These are phyloP conservation scores for Aspergillus conjunctus DNA, from an alignment of 495 filamentous ascomycete genomes.

Conservation along the genomic window DNA sequence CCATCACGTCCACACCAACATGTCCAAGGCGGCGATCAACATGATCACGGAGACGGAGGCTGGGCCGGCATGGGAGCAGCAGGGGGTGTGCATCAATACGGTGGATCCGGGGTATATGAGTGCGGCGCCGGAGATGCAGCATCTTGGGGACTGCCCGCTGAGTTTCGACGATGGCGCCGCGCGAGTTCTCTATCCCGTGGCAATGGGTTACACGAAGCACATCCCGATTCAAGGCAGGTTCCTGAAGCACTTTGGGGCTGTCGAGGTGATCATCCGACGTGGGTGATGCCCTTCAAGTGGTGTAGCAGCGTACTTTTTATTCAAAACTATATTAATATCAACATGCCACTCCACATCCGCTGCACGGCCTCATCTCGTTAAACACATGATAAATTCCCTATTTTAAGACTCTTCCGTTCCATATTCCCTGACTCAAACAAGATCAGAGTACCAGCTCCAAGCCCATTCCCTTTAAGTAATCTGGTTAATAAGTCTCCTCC, in stretches of 20 bases:
- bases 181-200: slow-evolving; percentile 50
- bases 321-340: neutral
- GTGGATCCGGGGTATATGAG: slow-evolving; percentile 56
- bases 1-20: slow-evolving; percentile 51
- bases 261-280: neutral
- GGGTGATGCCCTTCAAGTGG: neutral
- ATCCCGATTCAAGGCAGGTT: slow-evolving; percentile 43
- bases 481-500: slow-evolving; percentile 20
- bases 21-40: slow-evolving; percentile 54
- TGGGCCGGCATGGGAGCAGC: slow-evolving; percentile 35
- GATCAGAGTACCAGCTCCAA: neutral
- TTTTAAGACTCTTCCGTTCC: neutral
- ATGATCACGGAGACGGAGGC: slow-evolving; percentile 52
- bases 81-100: slow-evolving; percentile 46
- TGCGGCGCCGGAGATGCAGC: slow-evolving; percentile 42
- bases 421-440: too few relatives aligned
- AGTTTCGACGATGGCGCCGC: slow-evolving; percentile 52
- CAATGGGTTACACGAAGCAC: slow-evolving; percentile 41
- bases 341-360: neutral
- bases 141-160: slow-evolving; percentile 38
- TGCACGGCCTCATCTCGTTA: neutral
- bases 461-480: neutral
- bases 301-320: neutral
- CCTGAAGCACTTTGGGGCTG: slow-evolving; percentile 45
- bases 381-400: neutral